A percentile compares a stretch with the other conserved stretches of the same genome.
phyloP scores from a whole-genome alignment of 768 basidiomycete genomes.

The Chiua virens region DNA sequence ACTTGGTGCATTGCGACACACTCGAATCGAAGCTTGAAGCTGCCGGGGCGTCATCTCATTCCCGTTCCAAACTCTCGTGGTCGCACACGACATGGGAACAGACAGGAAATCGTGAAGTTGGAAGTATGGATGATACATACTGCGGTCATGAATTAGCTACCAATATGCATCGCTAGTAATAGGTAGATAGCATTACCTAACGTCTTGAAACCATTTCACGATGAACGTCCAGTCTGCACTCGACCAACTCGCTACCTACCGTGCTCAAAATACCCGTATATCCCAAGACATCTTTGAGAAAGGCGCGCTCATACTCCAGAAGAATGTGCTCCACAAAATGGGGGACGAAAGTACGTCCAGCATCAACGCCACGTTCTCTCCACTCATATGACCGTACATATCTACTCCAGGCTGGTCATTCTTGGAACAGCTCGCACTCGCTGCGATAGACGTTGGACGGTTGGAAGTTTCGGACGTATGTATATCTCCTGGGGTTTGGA shows the following conservation, averaged over 20 bases:
- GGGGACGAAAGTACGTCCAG: constrained; percentile 55
- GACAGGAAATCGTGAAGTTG: no score
- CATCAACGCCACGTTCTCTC: background rate
- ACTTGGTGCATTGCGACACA: no score
- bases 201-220: constrained; percentile 1
- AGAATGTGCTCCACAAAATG: constrained; percentile 41
- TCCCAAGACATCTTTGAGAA: constrained; percentile 62
- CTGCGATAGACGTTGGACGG: constrained; percentile 74
- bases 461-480: constrained; percentile 74
- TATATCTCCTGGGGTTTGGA: constrained; percentile 6
- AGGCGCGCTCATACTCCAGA: constrained; percentile 51
- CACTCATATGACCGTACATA: background rate
- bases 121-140: no score
- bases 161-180: no score
- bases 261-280: constrained; percentile 47
- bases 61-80: no score
- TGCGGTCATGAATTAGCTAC: no score
- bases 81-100: no score
- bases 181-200: no score
- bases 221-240: constrained; percentile 52
- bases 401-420: constrained; percentile 65
- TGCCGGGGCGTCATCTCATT: no score
- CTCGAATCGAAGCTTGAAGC: no score
- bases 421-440: constrained; percentile 76
- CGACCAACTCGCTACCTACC: constrained; percentile 53